These are phyloP conservation scores for Xylaria flabelliformis DNA, from an alignment of 495 filamentous ascomycete species.

Conservation along the genomic window DNA sequence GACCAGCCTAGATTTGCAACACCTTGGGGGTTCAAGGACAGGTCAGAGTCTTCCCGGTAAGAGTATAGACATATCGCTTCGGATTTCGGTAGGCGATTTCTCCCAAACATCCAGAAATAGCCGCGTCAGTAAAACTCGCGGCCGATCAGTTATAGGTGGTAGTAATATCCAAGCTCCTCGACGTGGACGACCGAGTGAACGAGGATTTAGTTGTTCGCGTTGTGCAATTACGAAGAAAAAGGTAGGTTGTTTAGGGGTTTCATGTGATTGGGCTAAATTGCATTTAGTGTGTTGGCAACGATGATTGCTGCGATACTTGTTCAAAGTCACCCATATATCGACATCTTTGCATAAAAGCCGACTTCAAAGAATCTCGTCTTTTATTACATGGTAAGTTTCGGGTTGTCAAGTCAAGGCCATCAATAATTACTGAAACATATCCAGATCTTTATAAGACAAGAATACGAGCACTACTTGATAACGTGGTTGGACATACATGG, in stretches of 20 bases:
- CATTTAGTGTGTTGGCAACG: background rate
- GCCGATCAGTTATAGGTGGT: background rate
- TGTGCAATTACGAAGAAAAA: slow-evolving; percentile 21
- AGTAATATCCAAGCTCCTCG: background rate
- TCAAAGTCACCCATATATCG: slow-evolving; percentile 18
- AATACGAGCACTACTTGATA: slow-evolving; percentile 16
- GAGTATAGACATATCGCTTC: slow-evolving; percentile 7
- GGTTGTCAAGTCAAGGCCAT: background rate
- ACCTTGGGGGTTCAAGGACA: background rate
- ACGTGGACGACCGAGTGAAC: slow-evolving; percentile 21
- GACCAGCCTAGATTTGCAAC: background rate
- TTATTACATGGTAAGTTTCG: background rate
- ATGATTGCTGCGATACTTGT: slow-evolving; percentile 8
- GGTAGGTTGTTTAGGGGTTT: background rate
- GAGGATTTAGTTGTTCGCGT: slow-evolving; percentile 23
- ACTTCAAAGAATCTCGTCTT: slow-evolving; percentile 21
- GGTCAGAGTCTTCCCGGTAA: background rate
- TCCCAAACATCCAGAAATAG: background rate
- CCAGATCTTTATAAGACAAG: slow-evolving; percentile 16
- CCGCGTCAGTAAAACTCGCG: background rate
- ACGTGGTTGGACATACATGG: background rate
- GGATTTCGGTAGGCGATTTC: background rate
- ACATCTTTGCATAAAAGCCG: slow-evolving; percentile 13
- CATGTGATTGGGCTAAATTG: background rate
- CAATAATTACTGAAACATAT: background rate